A percentile compares a stretch with the other conserved stretches of the same genome.
Evolutionary conservation across 2,329 filamentous ascomycete species (phyloP).

Genomic region (Colletotrichum horii): DNA sequence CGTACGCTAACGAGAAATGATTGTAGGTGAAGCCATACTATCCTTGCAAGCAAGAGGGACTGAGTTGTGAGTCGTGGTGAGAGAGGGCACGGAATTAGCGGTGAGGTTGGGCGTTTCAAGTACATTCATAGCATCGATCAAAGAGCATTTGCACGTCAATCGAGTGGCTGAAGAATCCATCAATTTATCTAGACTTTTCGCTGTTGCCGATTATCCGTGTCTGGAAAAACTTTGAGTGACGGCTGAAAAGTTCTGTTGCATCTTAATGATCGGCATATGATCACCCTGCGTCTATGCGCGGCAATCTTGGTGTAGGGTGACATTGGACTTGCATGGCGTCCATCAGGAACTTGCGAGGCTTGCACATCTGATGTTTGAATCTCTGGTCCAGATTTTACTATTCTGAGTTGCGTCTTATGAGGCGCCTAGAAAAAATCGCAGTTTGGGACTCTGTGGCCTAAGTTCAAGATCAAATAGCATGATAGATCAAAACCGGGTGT

Average conservation of each 20-base stretch:
- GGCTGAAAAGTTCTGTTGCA: background rate
- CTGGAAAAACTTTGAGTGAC: background rate
- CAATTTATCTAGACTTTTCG: background rate
- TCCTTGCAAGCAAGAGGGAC: slow-evolving; percentile 7
- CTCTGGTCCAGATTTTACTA: no score
- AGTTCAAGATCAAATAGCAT: no score
- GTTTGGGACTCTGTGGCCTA: no score
- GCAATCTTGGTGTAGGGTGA: background rate
- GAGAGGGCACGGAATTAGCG: background rate
- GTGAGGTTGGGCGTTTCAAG: background rate
- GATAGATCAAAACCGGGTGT: no score
- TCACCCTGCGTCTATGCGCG: background rate
- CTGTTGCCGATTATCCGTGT: background rate
- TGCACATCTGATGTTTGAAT: background rate
- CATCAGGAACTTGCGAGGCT: background rate
- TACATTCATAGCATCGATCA: background rate
- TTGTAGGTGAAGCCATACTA: slow-evolving; percentile 8
- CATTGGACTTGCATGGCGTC: background rate
- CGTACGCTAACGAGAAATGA: background rate
- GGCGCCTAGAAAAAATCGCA: no score
- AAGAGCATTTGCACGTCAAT: background rate
- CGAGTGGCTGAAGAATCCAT: background rate
- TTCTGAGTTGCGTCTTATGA: no score
- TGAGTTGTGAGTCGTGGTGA: slow-evolving; percentile 13
- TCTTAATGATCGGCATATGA: background rate